These are phyloP conservation scores for Mucor circinelloides DNA, from an alignment of 371 early-diverging fungal genomes.

Conservation along the genomic window DNA sequence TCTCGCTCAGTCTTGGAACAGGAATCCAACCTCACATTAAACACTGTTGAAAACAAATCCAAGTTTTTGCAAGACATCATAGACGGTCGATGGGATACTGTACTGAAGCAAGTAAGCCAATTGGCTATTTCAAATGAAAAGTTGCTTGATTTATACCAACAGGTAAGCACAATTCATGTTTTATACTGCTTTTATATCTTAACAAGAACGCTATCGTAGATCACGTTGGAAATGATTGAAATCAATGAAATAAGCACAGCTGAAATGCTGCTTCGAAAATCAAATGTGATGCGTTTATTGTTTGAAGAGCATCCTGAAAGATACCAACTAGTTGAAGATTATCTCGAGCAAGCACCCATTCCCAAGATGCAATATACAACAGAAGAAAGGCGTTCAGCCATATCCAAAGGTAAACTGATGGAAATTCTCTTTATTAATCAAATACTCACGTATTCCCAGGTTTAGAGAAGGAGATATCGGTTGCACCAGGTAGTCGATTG, in stretches of 20 bases:
- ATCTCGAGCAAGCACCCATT: constrained; percentile 67
- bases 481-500: constrained; percentile 55
- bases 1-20: constrained; percentile 78
- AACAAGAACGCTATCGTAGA: constrained; percentile 36
- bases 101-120: constrained; percentile 71
- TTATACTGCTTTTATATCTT: no score
- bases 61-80: constrained; percentile 72
- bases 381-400: constrained; percentile 68
- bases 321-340: constrained; percentile 77
- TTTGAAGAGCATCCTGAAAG: constrained; percentile 76
- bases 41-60: constrained; percentile 81
- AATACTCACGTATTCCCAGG: neutral
- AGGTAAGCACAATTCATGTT: constrained; percentile 47
- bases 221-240: constrained; percentile 86
- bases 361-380: constrained; percentile 50
- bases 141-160: constrained; percentile 88
- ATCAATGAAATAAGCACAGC: constrained; percentile 83
- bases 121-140: constrained; percentile 69
- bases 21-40: constrained; percentile 77
- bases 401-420: constrained; percentile 16
- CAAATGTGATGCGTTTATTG: constrained; percentile 81
- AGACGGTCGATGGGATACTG: constrained; percentile 87
- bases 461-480: constrained; percentile 25
- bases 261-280: constrained; percentile 81
- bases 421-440: neutral